Base-by-base conservation (phyloP, 2,329 filamentous ascomycete genomes). In the Epichloe gansuensis region DNA sequence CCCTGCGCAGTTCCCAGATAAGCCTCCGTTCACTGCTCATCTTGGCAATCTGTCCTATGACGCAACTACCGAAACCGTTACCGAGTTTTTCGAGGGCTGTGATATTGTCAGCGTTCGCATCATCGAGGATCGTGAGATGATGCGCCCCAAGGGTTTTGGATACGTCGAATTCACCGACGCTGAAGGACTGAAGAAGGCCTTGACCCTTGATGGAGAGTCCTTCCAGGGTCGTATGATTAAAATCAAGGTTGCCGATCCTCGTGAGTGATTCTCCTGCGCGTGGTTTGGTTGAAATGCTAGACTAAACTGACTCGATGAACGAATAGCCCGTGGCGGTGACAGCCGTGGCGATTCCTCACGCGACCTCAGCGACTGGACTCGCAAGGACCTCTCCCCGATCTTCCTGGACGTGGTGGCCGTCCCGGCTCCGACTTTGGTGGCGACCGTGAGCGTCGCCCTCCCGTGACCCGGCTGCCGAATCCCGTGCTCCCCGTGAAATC, bases 21-120 rank as follows among this genome's bases (percentile, higher is more conserved):
- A 89, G 73, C 93, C 94, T 55, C 93, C 93, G 12, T 98, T 83
- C 72, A 98, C 93, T 55, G 91, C 91, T 57, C 93, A 98, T 72
- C 78, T 98, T 55, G 93, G 93, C 64, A 98, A 98, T 68, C 81
- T 98, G 56, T 93, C 91, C 48, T 98, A 96, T 72, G 91, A 98
- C 67, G 88, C 91, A 52, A 93, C 88, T 51, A 80, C 81, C 58
- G 86, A 83, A 60, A 86, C 91, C 63, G 85, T 98, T 57, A 83
- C 78, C 61, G 86, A 90, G 50, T 93, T 97, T 66, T 95, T 98
- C 66, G 73, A 77, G 50, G 88, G 78, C 53, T 96, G 91, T 69
- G 80, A 89, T 58, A 85, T 96, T 61, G 86, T 86, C 59, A 96
- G 83, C 67, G 89, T 98, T 59, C 88, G 93, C 63, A 90, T 98